Evolutionary conservation across 306 rosid genomes (phyloP), one percentile per base, ranked within the genome.

Genomic region (Acacia melanoxylon): DNA sequence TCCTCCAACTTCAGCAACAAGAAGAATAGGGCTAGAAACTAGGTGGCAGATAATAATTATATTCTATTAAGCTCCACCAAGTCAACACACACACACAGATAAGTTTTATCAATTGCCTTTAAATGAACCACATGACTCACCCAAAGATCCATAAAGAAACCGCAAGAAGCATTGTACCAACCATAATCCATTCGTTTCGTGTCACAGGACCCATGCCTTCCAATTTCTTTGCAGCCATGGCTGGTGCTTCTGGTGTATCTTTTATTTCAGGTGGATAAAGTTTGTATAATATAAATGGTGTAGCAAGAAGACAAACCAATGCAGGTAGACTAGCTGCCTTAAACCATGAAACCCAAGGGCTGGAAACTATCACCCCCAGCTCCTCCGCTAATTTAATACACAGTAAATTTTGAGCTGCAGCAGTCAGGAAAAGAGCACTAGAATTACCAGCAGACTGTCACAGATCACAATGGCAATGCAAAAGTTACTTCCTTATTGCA

Each of bases 401-500:
- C 46, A 95, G 90, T 82, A 95, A 78, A 86, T 93, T 95, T 91
- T 95, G 99, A 77, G 99, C 99, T 33, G 99, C 99, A 79, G 98
- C 99, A 78, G 99, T 95, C 70, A 95, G 88, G 97, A 91, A 95
- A 82, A 95, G 99, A 87, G 99, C 98, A 86, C 99, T 95, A 78
- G 98, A 95, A 91, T 90, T 93, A 83, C 94, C 88, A 76, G 98
- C 87, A 80, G 94, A 83, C 98, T 95, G 96, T 83, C 92, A 89
- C 22, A 48, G 72, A 40, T 81, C 89, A 91, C 59, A 85, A 68
- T 67, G 85, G 76, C 86, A 85, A 80, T 76, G 74, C 81, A 86
- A 74, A 79, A 86, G 86, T 86, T 79, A 90, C 77, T 79, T 79
- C 77, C 59, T 62, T 66, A 27, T 86, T 33, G 35, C 56, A 17